Percentiles rank a stretch among this genome's conserved stretches.
These are phyloP conservation scores for Rhynchospora breviuscula DNA, from an alignment of 176 grass and related monocot genomes.

Conservation along the genomic window DNA sequence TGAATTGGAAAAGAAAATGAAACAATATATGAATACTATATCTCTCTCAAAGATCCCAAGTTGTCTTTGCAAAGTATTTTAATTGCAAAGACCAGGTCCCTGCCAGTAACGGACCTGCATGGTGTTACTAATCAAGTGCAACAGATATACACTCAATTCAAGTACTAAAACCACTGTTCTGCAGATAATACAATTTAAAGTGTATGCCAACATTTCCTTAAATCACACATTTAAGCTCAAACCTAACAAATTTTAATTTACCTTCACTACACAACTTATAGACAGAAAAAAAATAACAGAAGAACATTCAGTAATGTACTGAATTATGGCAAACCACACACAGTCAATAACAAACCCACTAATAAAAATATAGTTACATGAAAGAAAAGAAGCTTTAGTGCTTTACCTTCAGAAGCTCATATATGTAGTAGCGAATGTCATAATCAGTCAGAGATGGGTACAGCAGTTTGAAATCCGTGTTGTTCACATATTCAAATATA, in stretches of 20 bases:
- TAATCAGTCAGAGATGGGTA: conserved; percentile 94
- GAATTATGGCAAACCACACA: background rate
- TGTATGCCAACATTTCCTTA: background rate
- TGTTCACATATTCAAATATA: conserved; percentile 97
- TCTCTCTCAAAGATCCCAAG: background rate
- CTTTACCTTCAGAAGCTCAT: conserved; percentile 92
- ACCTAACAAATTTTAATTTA: background rate
- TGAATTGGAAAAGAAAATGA: conserved; percentile 19
- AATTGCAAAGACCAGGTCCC: background rate
- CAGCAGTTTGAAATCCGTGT: conserved; percentile 93
- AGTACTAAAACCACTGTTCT: background rate
- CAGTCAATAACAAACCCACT: background rate
- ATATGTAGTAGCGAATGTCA: conserved; percentile 98
- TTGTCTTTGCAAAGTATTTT: background rate
- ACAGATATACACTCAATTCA: background rate
- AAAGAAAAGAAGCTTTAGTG: background rate
- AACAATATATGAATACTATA: background rate
- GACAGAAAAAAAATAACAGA: background rate
- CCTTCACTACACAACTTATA: background rate
- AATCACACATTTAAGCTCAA: background rate
- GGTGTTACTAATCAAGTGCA: background rate
- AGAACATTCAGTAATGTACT: background rate
- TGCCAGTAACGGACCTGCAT: background rate
- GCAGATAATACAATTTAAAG: background rate
- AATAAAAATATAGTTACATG: background rate